A percentile compares a stretch with the other conserved stretches of the same genome.
Conservation (phyloP, 2,329 filamentous ascomycete genomes). For the Hymenoscyphus fructigenus region DNA sequence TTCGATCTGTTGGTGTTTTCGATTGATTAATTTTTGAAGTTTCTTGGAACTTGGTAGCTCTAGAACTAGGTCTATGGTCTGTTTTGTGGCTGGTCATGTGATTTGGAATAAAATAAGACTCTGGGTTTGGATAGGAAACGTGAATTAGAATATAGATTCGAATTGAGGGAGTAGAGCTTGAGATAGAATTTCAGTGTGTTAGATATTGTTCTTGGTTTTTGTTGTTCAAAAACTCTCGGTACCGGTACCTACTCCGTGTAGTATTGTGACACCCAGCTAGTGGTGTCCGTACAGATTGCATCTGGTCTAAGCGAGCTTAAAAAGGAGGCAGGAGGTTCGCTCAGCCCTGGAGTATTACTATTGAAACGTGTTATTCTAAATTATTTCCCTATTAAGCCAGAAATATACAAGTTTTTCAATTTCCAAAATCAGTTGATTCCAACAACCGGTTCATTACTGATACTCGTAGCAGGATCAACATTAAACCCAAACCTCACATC, state of each 20-base stretch:
- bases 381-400: too few species aligned
- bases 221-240: too few species aligned
- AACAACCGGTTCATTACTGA: background rate
- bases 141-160: too few species aligned
- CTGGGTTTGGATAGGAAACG: too few species aligned
- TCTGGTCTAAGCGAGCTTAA: background rate
- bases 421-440: background rate
- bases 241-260: background rate
- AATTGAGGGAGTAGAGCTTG: too few species aligned
- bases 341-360: too few species aligned
- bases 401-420: background rate
- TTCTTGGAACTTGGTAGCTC: background rate
- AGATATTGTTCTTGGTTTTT: too few species aligned
- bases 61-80: too few species aligned
- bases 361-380: too few species aligned
- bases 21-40: background rate
- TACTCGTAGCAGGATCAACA: background rate
- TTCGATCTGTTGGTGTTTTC: background rate
- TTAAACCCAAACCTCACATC: conserved; percentile 28
- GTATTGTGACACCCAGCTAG: background rate
- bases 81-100: too few species aligned
- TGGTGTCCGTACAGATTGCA: background rate
- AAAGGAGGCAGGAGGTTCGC: background rate
- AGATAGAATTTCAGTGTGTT: too few species aligned
- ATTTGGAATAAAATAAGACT: too few species aligned